Conservation (phyloP, 2,329 filamentous ascomycete species). For the Ustulina deusta region DNA sequence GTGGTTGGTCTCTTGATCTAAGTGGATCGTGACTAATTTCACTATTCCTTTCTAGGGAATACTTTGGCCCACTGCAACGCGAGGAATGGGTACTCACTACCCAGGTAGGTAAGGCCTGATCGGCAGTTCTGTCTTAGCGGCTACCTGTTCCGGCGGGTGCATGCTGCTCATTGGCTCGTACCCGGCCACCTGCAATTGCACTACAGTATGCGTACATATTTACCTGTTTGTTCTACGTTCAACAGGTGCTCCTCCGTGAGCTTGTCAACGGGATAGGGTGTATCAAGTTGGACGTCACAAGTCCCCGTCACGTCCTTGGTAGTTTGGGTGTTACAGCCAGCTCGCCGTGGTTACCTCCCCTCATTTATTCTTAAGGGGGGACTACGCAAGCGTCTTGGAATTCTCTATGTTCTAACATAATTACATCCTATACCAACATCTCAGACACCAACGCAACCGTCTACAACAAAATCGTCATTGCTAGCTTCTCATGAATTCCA, state of each 20-base stretch:
- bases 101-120: no score
- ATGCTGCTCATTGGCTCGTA: slow-evolving; percentile 29
- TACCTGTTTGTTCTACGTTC: neutral
- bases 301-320: neutral
- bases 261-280: slow-evolving; percentile 4
- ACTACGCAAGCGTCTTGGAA: slow-evolving; percentile 4
- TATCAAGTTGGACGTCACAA: slow-evolving; percentile 17
- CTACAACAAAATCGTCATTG: neutral
- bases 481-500: neutral
- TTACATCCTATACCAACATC: slow-evolving; percentile 5
- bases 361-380: neutral
- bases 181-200: slow-evolving; percentile 25
- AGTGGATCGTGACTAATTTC: neutral
- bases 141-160: slow-evolving; percentile 32
- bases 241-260: slow-evolving; percentile 21
- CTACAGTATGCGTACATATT: neutral
- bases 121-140: slow-evolving; percentile 25
- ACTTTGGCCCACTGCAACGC: neutral
- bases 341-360: neutral
- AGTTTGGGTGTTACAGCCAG: neutral
- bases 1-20: slow-evolving; percentile 4
- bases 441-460: neutral
- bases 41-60: slow-evolving; percentile 9
- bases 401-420: neutral
- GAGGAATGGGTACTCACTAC: no score